Percentiles rank a stretch among this genome's conserved stretches.
phyloP scores from a whole-genome alignment of 129 eudicot genomes.

The Flaveria sonorensis region DNA sequence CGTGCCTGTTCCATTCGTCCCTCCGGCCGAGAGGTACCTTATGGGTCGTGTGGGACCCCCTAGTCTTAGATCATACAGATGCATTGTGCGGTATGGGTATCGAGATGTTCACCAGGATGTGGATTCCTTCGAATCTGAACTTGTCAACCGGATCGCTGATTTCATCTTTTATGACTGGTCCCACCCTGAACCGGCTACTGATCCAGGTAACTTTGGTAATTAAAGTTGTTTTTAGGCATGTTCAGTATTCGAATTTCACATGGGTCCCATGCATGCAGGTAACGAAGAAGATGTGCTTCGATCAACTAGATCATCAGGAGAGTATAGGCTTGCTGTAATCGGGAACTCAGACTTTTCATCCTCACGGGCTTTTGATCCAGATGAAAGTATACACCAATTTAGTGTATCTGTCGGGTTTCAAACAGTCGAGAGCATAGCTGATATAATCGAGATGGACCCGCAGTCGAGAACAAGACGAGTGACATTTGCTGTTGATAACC shows the following conservation, averaged over 20 bases:
- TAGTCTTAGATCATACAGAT: conserved; percentile 63
- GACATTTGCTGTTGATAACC: conserved; percentile 51
- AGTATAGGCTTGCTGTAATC: conserved; percentile 54
- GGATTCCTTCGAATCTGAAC: conserved; percentile 62
- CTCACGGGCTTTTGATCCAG: conserved; percentile 45
- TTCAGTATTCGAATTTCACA: not conserved
- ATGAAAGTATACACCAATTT: conserved; percentile 54
- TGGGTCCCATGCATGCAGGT: conserved; percentile 24
- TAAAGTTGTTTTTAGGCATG: not conserved
- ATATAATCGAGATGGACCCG: conserved; percentile 65
- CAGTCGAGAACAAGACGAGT: conserved; percentile 50
- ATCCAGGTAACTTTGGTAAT: conserved; percentile 26
- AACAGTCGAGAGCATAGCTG: conserved; percentile 72
- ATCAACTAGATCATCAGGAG: conserved; percentile 53
- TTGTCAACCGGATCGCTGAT: conserved; percentile 31
- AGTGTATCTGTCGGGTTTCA: conserved; percentile 71
- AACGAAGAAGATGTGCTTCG: conserved; percentile 24
- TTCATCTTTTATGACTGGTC: conserved; percentile 32
- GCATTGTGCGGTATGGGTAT: conserved; percentile 82
- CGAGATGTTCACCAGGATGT: conserved; percentile 67
- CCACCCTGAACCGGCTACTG: conserved; percentile 29
- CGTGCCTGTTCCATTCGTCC: conserved; percentile 67
- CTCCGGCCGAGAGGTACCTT: conserved; percentile 62
- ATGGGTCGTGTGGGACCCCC: conserved; percentile 83
- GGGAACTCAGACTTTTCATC: conserved; percentile 44